Evolutionary conservation across 306 rosid genomes (phyloP), one percentile per base, ranked within the genome.

Genomic region (Quercus engelmannii): DNA sequence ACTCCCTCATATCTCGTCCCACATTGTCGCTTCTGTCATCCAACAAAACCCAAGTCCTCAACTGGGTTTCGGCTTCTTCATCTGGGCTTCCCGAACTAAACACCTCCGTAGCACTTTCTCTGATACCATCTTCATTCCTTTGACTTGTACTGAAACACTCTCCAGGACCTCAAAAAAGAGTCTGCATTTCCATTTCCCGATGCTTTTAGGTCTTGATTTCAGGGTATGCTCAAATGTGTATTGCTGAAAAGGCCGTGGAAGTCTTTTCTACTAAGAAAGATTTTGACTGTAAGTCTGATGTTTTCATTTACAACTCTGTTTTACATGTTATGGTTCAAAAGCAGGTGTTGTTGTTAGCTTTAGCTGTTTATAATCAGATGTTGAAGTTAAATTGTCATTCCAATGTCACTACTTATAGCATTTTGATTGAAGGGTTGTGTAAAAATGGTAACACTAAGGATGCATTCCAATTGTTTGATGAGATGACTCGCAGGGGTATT

Each of bases 311-410:
- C 85, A 88, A 89, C 87, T 43, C 79, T 9, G 59, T 91, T 26
- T 49, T 94, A 25, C 77, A 52, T 79, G 68, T 80, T 56, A 59
- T 89, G 79, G 74, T 88, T 67, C 82, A 19, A 74, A 84, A 87
- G 23, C 67, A 86, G 33, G 83, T 89, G 31, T 64, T 88, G 79
- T 75, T 85, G 78, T 69, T 92, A 55, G 87, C 89, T 0, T 65
- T 92, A 49, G 87, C 90, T 0, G 74, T 92, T 31, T 94, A 89
- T 86, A 91, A 88, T 71, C 73, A 75, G 75, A 91, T 89, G 93
- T 55, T 91, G 58, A 89, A 88, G 84, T 85, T 84, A 12, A 89
- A 79, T 83, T 69, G 77, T 67, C 15, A 11, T 41, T 92, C 94
- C 0, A 19, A 74, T 80, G 73, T 74, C 3, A 61, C 43, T 74